Evolutionary conservation across 2,329 filamentous ascomycete species (phyloP), one percentile per base, ranked within the genome.

Genomic region (Xylariaceae sp.): DNA sequence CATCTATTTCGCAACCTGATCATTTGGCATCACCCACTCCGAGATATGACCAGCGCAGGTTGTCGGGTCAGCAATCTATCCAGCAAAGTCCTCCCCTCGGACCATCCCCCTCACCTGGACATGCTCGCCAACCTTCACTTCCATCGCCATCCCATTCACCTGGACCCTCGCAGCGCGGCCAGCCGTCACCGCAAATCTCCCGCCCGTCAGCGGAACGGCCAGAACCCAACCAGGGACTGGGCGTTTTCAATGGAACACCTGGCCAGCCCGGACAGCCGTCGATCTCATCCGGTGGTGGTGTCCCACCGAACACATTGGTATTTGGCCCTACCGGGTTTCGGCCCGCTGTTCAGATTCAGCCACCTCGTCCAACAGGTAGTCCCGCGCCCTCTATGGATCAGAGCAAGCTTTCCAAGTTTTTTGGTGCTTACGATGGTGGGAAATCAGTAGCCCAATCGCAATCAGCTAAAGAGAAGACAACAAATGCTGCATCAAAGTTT

Each of bases 401-500:
- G 9, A 48, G 42, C 22, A 54, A 53, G 8, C 42, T 62, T 16
- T 44, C 45, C 3, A 61, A 56, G 41, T 56, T 62, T 22, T 61
- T 58, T 17, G 55, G 53, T 1, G 46, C 49, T 16, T 52, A 54
- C 18, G 42, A 45, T 19, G 49, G 48, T 16, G 49, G 46, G 13
- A 53, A 49, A 30, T 44, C 44, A 7, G 34, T 52, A 8, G 34
- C 29, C 7, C 22, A 26, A 6, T 47, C 49, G 12, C 50, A 51
- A 31, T 43, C 49, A 2, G 29, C 34, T 6, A 60, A 57, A 26
- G 55, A 60, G 32, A 58, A 61, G 45, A 19, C 16, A 11, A 19
- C 16, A n/a, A 59, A 49, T n/a, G 54, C 52, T 0, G 54, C 54
- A 8, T 54, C 54, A 4, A 61, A 57, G 41, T 43, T 63, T 11